Evolutionary conservation across 768 basidiomycete species (phyloP).

Genomic region (Porpolomopsis calyptriformis): DNA sequence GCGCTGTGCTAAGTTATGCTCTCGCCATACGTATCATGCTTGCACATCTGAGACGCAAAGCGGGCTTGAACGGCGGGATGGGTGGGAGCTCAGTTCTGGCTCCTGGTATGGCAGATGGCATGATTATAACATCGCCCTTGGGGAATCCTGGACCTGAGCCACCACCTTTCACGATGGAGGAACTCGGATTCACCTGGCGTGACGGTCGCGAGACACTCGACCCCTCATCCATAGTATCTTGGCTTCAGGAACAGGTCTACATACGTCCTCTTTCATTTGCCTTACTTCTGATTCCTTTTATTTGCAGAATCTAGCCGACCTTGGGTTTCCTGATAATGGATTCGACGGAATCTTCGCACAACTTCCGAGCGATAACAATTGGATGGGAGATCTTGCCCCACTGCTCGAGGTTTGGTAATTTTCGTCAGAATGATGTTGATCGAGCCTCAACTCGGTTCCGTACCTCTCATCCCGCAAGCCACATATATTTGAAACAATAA

Average conservation of each 20-base stretch:
- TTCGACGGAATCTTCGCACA: slow-evolving; percentile 85
- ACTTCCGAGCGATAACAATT: slow-evolving; percentile 58
- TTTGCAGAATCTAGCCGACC: slow-evolving; percentile 69
- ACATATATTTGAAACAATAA: background rate
- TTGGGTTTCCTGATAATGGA: slow-evolving; percentile 85
- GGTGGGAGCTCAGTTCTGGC: slow-evolving; percentile 46
- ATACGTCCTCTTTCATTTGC: background rate
- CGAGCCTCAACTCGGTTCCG: background rate
- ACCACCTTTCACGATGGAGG: slow-evolving; percentile 73
- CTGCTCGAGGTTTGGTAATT: slow-evolving; percentile 80
- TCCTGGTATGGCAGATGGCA: slow-evolving; percentile 37
- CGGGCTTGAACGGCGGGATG: slow-evolving; percentile 50
- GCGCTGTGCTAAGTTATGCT: too few relatives aligned
- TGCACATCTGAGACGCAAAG: slow-evolving; percentile 80
- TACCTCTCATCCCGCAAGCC: background rate
- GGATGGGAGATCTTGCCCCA: slow-evolving; percentile 63
- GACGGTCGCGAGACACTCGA: slow-evolving; percentile 55
- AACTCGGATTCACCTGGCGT: slow-evolving; percentile 72
- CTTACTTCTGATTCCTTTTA: background rate
- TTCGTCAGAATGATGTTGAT: background rate
- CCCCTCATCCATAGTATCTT: slow-evolving; percentile 74
- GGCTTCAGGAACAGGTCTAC: slow-evolving; percentile 85
- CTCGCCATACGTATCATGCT: slow-evolving; percentile 89
- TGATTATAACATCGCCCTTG: slow-evolving; percentile 48
- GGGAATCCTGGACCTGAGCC: slow-evolving; percentile 36